Percentiles rank a stretch among this genome's conserved stretches.
phyloP scores from a whole-genome alignment of 148 eudicot species.

The Vaccinium darrowii region DNA sequence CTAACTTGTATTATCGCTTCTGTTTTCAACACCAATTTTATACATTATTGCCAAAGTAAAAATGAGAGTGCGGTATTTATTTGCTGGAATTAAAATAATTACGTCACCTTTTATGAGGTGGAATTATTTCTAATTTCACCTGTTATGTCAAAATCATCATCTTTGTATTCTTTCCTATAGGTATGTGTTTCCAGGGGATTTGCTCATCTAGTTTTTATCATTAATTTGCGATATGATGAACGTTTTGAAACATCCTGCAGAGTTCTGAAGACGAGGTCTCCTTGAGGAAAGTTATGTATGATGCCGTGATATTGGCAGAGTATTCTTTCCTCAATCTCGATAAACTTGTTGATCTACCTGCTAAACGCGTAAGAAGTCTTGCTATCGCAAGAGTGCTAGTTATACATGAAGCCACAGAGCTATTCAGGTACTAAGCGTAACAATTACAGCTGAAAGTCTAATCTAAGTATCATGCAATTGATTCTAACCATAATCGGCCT shows the following conservation, averaged over 20 bases:
- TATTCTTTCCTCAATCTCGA: constrained; percentile 45
- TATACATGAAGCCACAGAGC: constrained; percentile 50
- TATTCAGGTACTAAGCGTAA: constrained; percentile 32
- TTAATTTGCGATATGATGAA: background rate
- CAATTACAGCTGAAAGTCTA: background rate
- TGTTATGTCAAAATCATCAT: background rate
- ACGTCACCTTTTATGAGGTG: background rate
- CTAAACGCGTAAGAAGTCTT: constrained; percentile 28
- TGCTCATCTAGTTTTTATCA: background rate
- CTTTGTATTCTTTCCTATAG: background rate
- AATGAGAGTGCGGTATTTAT: background rate
- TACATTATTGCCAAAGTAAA: background rate
- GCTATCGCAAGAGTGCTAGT: constrained; percentile 44
- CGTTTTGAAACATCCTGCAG: constrained; percentile 30
- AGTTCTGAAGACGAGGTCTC: constrained; percentile 35
- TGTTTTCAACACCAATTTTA: background rate
- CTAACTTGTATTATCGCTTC: background rate
- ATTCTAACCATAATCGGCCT: constrained; percentile 8
- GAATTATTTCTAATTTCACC: background rate
- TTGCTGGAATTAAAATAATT: background rate
- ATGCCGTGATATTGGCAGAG: constrained; percentile 48
- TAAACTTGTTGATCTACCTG: constrained; percentile 27
- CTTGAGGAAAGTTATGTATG: constrained; percentile 47
- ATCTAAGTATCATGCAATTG: background rate
- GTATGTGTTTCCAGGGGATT: background rate